phyloP scores from a whole-genome alignment of 768 basidiomycete species.

The Auricularia heimuer region DNA sequence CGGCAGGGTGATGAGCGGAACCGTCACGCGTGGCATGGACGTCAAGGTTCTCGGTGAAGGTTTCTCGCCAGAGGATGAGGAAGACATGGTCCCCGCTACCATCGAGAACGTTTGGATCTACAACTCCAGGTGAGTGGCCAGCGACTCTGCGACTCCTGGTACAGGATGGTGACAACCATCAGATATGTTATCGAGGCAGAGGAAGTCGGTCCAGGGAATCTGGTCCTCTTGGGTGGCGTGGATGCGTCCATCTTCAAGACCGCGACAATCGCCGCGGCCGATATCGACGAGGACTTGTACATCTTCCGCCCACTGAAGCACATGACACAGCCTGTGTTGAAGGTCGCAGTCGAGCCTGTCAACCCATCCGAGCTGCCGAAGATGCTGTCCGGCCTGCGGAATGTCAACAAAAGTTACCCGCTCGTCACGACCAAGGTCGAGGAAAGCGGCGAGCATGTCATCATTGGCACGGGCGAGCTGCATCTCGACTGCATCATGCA shows the following conservation, averaged over 20 bases:
- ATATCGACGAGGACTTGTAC: slow-evolving; percentile 77
- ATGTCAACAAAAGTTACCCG: slow-evolving; percentile 97
- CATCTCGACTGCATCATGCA: slow-evolving; percentile 97
- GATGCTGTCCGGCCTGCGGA: slow-evolving; percentile 94
- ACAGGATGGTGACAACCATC: slow-evolving; percentile 5
- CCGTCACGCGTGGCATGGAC: slow-evolving; percentile 68
- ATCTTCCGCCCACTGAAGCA: slow-evolving; percentile 96
- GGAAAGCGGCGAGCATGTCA: slow-evolving; percentile 94
- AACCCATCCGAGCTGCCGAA: slow-evolving; percentile 96
- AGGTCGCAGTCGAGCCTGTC: slow-evolving; percentile 97
- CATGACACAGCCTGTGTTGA: slow-evolving; percentile 93
- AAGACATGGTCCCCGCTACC: slow-evolving; percentile 83
- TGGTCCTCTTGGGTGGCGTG: slow-evolving; percentile 86
- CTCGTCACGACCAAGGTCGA: slow-evolving; percentile 92
- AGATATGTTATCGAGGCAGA: slow-evolving; percentile 89
- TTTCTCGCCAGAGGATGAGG: slow-evolving; percentile 97
- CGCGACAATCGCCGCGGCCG: slow-evolving; percentile 69
- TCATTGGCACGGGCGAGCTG: slow-evolving; percentile 94
- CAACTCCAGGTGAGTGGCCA: slow-evolving; percentile 63
- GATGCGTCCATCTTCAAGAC: slow-evolving; percentile 93
- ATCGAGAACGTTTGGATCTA: slow-evolving; percentile 87
- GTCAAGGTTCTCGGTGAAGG: slow-evolving; percentile 97
- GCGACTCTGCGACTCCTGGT: neutral
- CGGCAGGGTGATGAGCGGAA: slow-evolving; percentile 89
- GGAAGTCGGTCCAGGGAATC: slow-evolving; percentile 83